Percentiles rank a stretch among this genome's conserved stretches.
phyloP scores from a whole-genome alignment of 176 grass and related monocot species.

The Tillandsia leiboldiana region DNA sequence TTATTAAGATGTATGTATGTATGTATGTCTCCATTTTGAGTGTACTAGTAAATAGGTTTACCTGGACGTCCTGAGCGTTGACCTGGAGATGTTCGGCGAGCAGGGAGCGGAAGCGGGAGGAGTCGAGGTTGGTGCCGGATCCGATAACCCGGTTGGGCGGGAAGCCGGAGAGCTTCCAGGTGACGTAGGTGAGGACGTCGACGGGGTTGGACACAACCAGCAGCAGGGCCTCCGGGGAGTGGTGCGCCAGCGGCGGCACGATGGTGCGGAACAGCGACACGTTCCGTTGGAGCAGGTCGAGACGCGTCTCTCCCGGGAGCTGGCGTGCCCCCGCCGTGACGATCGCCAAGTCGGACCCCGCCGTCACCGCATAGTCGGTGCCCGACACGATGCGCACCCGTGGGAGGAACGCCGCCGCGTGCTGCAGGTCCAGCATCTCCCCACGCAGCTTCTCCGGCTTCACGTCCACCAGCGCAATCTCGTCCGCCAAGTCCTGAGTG shows the following conservation, averaged over 20 bases:
- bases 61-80: conserved; percentile 76
- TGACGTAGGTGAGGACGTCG: conserved; percentile 55
- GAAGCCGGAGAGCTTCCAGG: conserved; percentile 68
- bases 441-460: conserved; percentile 70
- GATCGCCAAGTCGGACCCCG: conserved; percentile 51
- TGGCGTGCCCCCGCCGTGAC: conserved; percentile 61
- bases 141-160: conserved; percentile 42
- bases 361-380: conserved; percentile 42
- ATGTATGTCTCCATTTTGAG: neutral
- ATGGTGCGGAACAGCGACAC: conserved; percentile 49
- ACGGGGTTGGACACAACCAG: conserved; percentile 74
- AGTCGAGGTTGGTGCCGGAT: conserved; percentile 66
- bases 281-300: conserved; percentile 46
- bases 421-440: conserved; percentile 97
- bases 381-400: conserved; percentile 46
- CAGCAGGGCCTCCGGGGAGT: conserved; percentile 46
- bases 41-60: neutral
- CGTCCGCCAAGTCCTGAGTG: conserved; percentile 39
- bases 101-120: conserved; percentile 54
- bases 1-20: too few relatives aligned
- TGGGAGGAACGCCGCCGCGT: conserved; percentile 82
- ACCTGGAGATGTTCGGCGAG: conserved; percentile 63
- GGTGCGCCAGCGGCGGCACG: conserved; percentile 39
- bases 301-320: conserved; percentile 12
- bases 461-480: conserved; percentile 86